phyloP scores from a whole-genome alignment of 2,329 filamentous ascomycete genomes.

The Cladophialophora carrionii region DNA sequence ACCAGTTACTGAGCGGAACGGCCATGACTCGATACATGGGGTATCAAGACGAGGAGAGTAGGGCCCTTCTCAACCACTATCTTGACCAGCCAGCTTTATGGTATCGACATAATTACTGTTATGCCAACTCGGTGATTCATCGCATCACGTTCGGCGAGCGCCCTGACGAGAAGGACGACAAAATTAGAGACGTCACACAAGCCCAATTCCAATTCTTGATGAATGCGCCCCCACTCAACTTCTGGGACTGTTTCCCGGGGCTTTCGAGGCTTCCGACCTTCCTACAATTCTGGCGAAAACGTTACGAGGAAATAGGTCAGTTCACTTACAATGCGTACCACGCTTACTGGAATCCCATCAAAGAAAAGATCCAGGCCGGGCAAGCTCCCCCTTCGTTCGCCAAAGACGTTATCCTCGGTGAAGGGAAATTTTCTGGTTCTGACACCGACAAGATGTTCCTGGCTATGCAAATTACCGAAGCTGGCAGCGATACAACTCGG shows the following conservation, averaged over 20 bases:
- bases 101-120: constrained; percentile 49
- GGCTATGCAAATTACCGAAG: constrained; percentile 48
- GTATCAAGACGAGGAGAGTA: constrained; percentile 46
- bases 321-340: constrained; percentile 45
- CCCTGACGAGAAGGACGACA: constrained; percentile 41
- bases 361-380: constrained; percentile 38
- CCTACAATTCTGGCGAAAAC: constrained; percentile 44
- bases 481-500: constrained; percentile 52
- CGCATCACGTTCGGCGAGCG: constrained; percentile 45
- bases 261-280: constrained; percentile 41
- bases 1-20: constrained; percentile 46
- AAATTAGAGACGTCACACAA: constrained; percentile 44
- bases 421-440: constrained; percentile 41
- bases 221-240: constrained; percentile 36
- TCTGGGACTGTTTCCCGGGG: constrained; percentile 48
- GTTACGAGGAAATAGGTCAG: constrained; percentile 43
- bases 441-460: constrained; percentile 49
- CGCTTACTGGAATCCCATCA: constrained; percentile 44
- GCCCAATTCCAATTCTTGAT: constrained; percentile 45
- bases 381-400: constrained; percentile 45
- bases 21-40: constrained; percentile 43
- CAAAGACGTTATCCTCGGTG: constrained; percentile 44
- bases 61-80: constrained; percentile 45
- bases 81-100: constrained; percentile 43
- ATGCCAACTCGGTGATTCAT: constrained; percentile 46